Evolutionary conservation across 371 early-diverging fungal species (phyloP).

Genomic region (Cokeromyces recurvatus): DNA sequence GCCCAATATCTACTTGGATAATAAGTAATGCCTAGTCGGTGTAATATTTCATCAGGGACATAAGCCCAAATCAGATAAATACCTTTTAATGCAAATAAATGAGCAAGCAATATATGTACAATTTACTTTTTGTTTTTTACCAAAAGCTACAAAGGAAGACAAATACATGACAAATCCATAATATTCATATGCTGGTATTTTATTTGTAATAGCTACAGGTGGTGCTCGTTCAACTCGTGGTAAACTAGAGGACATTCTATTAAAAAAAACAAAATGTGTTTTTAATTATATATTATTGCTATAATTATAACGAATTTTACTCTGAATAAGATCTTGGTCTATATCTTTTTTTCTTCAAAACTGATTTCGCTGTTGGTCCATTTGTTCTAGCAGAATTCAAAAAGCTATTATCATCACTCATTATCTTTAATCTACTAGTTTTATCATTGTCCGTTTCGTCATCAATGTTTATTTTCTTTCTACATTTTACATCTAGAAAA

Average conservation of each 20-base stretch:
- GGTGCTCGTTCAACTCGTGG: conserved; percentile 40
- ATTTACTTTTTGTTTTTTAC: conserved; percentile 15
- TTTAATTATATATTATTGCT: not conserved
- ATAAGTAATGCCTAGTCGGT: conserved; percentile 72
- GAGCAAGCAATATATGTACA: not conserved
- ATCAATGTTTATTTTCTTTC: conserved; percentile 5
- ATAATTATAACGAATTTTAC: conserved; percentile 15
- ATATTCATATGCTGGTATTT: conserved; percentile 77
- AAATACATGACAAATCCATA: conserved; percentile 84
- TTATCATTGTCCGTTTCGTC: not conserved
- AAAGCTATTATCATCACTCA: not conserved
- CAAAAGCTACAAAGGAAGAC: conserved; percentile 70
- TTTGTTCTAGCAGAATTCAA: no score
- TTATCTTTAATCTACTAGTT: not conserved
- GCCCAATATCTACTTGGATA: conserved; percentile 80
- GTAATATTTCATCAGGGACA: conserved; percentile 71
- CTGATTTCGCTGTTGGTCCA: not conserved
- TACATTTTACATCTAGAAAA: conserved; percentile 30
- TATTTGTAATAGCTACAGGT: conserved; percentile 48
- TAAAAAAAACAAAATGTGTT: not conserved
- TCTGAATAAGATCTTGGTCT: conserved; percentile 47
- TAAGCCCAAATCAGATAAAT: conserved; percentile 79
- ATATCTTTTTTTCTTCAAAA: conserved; percentile 22
- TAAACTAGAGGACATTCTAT: conserved; percentile 27
- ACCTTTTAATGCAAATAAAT: not conserved